Conservation (phyloP, 345 rosid genomes). For the Kandelia obovata region DNA sequence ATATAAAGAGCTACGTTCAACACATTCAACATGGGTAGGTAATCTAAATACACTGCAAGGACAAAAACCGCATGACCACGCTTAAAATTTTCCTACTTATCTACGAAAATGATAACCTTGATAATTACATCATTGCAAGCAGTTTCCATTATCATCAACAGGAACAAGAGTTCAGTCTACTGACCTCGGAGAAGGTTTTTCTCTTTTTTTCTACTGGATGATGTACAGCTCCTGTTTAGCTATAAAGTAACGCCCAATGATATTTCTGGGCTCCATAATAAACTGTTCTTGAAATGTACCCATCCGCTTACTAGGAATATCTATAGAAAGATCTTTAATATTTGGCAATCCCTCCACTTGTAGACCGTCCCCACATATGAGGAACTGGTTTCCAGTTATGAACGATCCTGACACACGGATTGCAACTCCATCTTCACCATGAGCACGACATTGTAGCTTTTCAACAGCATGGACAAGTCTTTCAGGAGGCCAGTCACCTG, state of each 20-base stretch:
- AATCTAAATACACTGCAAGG: too few relatives aligned
- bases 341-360: constrained; percentile 88
- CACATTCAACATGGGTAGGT: too few relatives aligned
- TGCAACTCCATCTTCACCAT: constrained; percentile 60
- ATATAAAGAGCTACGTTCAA: too few relatives aligned
- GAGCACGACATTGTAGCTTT: constrained; percentile 71
- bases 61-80: too few relatives aligned
- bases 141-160: too few relatives aligned
- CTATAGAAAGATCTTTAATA: constrained; percentile 77
- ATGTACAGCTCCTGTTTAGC: constrained; percentile 77
- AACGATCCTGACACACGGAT: constrained; percentile 86
- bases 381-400: constrained; percentile 77
- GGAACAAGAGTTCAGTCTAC: neutral
- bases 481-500: constrained; percentile 80
- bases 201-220: constrained; percentile 14
- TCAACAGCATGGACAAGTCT: constrained; percentile 88
- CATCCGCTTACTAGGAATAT: constrained; percentile 65
- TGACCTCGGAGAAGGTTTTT: constrained; percentile 9
- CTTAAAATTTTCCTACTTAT: too few relatives aligned
- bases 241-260: constrained; percentile 59
- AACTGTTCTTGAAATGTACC: constrained; percentile 90
- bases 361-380: constrained; percentile 89
- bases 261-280: constrained; percentile 52
- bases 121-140: too few relatives aligned
- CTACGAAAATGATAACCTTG: too few relatives aligned